A percentile compares a stretch with the other conserved stretches of the same genome.
Conservation (phyloP, 148 eudicot species). For the Rhododendron simsii region DNA sequence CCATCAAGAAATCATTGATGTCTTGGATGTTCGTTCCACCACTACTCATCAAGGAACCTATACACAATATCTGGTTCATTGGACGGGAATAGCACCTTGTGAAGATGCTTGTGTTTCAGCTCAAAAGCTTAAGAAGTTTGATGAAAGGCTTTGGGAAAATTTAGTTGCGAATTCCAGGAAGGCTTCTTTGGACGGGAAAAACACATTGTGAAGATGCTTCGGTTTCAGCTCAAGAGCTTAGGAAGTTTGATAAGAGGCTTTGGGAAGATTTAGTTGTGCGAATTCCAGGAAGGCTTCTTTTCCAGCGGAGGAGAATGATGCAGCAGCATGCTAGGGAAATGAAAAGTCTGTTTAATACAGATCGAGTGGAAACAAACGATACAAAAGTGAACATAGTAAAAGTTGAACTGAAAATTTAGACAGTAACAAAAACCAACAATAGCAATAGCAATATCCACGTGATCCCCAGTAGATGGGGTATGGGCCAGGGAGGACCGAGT, state of each 20-base stretch:
- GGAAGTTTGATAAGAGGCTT: neutral
- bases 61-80: neutral
- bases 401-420: too few species aligned
- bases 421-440: too few species aligned
- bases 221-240: neutral
- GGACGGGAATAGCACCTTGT: neutral
- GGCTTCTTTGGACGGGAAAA: neutral
- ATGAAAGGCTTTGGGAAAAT: neutral
- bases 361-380: too few species aligned
- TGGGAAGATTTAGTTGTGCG: neutral
- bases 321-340: neutral
- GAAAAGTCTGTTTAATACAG: too few species aligned
- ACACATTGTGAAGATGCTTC: neutral
- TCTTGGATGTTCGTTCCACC: neutral
- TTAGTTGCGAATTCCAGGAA: neutral
- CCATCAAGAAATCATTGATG: too few species aligned
- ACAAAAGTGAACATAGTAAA: too few species aligned
- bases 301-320: neutral
- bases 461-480: too few species aligned
- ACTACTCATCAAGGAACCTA: neutral
- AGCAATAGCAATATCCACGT: too few species aligned
- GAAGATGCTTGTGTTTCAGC: neutral
- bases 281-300: neutral
- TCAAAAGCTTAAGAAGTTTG: neutral
- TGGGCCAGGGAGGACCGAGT: too few species aligned